Evolutionary conservation across 441 rosid species (phyloP).

Genomic region (Hura crepitans): DNA sequence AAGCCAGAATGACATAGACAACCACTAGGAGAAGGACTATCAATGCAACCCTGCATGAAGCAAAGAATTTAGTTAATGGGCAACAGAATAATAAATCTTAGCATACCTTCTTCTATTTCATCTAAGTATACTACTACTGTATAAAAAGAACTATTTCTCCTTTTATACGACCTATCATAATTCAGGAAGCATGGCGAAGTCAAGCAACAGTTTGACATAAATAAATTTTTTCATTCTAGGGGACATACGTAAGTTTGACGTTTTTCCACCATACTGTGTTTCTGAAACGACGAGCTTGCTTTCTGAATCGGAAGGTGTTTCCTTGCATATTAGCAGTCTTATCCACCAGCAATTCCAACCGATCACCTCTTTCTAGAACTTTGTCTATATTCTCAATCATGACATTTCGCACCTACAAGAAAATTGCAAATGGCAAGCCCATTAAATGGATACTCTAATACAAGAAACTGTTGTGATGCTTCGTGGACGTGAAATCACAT

Average conservation of each 20-base stretch:
- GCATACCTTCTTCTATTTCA: background rate
- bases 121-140: background rate
- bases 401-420: slow-evolving; percentile 65
- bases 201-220: background rate
- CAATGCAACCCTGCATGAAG: slow-evolving; percentile 53
- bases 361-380: slow-evolving; percentile 89
- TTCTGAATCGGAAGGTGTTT: slow-evolving; percentile 84
- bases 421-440: background rate
- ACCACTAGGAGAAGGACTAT: slow-evolving; percentile 52
- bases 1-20: slow-evolving; percentile 60
- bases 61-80: slow-evolving; percentile 16
- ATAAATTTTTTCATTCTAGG: background rate
- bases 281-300: slow-evolving; percentile 87
- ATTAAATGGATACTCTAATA: no score
- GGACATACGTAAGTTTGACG: slow-evolving; percentile 72
- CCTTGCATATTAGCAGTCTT: slow-evolving; percentile 95
- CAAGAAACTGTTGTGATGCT: no score
- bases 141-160: slow-evolving; percentile 1
- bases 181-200: slow-evolving; percentile 2
- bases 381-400: slow-evolving; percentile 95
- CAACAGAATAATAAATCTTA: background rate
- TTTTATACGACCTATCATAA: no score
- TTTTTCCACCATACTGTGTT: slow-evolving; percentile 89
- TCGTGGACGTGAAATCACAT: background rate
- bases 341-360: slow-evolving; percentile 89